Evolutionary conservation across 1,139 yeast species (phyloP).

Genomic region (Ashbya aceris): DNA sequence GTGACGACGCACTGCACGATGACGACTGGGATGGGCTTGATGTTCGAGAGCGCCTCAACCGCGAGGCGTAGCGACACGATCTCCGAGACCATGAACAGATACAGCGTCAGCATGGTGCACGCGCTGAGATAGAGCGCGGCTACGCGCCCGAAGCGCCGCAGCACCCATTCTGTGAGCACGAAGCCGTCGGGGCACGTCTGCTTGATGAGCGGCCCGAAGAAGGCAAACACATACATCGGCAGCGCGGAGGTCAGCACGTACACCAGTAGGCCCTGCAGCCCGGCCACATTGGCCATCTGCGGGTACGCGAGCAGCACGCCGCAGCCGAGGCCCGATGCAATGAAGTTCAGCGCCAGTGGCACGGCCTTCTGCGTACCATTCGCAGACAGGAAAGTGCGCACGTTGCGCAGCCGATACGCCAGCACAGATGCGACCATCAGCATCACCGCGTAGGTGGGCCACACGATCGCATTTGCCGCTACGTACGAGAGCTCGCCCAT

Average conservation of each 20-base stretch:
- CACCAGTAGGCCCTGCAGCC: slow-evolving; percentile 79
- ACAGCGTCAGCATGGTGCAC: slow-evolving; percentile 79
- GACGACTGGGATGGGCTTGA: slow-evolving; percentile 71
- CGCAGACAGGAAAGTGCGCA: slow-evolving; percentile 53
- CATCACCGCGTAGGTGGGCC: slow-evolving; percentile 60
- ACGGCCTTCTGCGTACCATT: slow-evolving; percentile 73
- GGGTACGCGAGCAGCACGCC: slow-evolving; percentile 83
- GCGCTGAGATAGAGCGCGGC: slow-evolving; percentile 69
- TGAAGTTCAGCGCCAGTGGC: slow-evolving; percentile 77
- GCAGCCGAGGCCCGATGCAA: slow-evolving; percentile 91
- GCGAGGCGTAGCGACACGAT: slow-evolving; percentile 72
- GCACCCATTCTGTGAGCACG: slow-evolving; percentile 91
- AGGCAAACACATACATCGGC: slow-evolving; percentile 76
- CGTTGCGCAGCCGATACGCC: slow-evolving; percentile 44
- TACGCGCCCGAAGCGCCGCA: slow-evolving; percentile 63
- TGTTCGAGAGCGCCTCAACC: slow-evolving; percentile 66
- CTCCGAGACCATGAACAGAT: slow-evolving; percentile 82
- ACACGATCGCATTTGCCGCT: slow-evolving; percentile 70
- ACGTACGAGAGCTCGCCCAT: slow-evolving; percentile 17
- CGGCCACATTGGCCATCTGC: slow-evolving; percentile 76
- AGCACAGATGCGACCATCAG: slow-evolving; percentile 50
- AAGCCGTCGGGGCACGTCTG: slow-evolving; percentile 82
- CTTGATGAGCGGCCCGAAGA: slow-evolving; percentile 73
- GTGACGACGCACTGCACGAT: slow-evolving; percentile 85
- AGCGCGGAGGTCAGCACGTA: slow-evolving; percentile 75